Conservation (phyloP, 2,329 filamentous ascomycete species). For the Aurifilum marmelostoma region DNA sequence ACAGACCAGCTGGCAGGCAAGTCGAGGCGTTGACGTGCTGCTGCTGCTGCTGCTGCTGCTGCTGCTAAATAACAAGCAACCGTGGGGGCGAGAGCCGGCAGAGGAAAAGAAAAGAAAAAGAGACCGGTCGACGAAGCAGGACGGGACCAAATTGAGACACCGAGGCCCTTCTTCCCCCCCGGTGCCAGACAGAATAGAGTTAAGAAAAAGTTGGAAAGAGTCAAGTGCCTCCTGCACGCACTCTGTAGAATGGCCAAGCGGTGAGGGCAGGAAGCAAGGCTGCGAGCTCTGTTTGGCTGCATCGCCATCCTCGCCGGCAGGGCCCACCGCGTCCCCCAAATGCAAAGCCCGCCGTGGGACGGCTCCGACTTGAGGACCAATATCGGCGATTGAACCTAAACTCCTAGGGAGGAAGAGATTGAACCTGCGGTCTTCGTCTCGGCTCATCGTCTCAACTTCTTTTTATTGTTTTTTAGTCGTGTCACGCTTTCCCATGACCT, state of each 20-base stretch:
- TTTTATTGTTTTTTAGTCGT: too few relatives aligned
- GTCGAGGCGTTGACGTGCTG: background rate
- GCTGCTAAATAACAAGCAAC: background rate
- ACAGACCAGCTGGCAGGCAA: too few relatives aligned
- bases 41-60: background rate
- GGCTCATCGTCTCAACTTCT: background rate
- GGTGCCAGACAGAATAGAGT: conserved; percentile 15
- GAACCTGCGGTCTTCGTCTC: conserved; percentile 24
- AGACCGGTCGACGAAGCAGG: background rate
- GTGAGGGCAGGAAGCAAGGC: conserved; percentile 38
- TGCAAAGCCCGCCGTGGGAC: conserved; percentile 3
- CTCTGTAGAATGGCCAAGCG: conserved; percentile 38
- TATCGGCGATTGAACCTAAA: conserved; percentile 16
- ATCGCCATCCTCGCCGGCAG: conserved; percentile 34
- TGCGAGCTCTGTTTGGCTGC: conserved; percentile 42
- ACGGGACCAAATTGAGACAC: conserved; percentile 9
- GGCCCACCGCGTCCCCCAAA: conserved; percentile 7
- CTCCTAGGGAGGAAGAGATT: background rate
- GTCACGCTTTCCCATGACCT: too few relatives aligned
- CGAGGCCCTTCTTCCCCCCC: background rate
- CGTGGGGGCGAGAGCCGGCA: background rate
- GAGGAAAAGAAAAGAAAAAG: background rate
- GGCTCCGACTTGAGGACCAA: conserved; percentile 33
- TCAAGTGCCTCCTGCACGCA: conserved; percentile 30
- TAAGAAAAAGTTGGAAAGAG: conserved; percentile 13